Evolutionary conservation across 2,329 filamentous ascomycete species (phyloP).

Genomic region (Sporothrix pseudoabietina): DNA sequence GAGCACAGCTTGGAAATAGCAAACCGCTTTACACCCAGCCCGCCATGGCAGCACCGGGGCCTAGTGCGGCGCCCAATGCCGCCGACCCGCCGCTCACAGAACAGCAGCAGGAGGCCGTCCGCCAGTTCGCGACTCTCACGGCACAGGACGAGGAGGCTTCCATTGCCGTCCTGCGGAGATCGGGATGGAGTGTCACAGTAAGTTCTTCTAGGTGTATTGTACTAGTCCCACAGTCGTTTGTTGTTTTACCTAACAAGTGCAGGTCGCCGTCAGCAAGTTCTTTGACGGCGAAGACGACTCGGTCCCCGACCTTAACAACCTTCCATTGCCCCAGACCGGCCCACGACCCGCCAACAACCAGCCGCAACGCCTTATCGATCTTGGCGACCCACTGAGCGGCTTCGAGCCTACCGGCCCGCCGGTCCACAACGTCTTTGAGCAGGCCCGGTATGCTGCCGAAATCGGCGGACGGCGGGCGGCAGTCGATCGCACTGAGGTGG

Average conservation of each 20-base stretch:
- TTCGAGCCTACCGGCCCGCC: slow-evolving; percentile 37
- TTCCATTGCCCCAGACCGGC: slow-evolving; percentile 32
- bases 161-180: slow-evolving; percentile 75
- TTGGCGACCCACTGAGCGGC: slow-evolving; percentile 6
- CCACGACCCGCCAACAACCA: slow-evolving; percentile 64
- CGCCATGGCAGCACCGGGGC: slow-evolving; percentile 45
- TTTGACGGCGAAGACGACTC: slow-evolving; percentile 76
- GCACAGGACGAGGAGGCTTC: slow-evolving; percentile 77
- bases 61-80: slow-evolving; percentile 53
- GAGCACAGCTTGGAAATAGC: background rate
- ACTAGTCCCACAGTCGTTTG: background rate
- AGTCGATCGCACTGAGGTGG: slow-evolving; percentile 59
- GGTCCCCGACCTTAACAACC: slow-evolving; percentile 65
- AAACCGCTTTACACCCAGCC: background rate
- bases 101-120: slow-evolving; percentile 78
- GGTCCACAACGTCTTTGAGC: slow-evolving; percentile 14
- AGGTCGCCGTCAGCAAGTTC: slow-evolving; percentile 97
- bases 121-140: slow-evolving; percentile 87
- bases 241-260: slow-evolving; percentile 19
- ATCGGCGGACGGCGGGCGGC: background rate
- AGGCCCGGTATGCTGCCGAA: slow-evolving; percentile 1
- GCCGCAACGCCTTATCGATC: slow-evolving; percentile 35
- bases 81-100: slow-evolving; percentile 57
- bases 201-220: background rate
- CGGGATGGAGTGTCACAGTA: slow-evolving; percentile 95